Base-by-base conservation (phyloP, 2,329 filamentous ascomycete species). In the Clonostachys sp. region DNA sequence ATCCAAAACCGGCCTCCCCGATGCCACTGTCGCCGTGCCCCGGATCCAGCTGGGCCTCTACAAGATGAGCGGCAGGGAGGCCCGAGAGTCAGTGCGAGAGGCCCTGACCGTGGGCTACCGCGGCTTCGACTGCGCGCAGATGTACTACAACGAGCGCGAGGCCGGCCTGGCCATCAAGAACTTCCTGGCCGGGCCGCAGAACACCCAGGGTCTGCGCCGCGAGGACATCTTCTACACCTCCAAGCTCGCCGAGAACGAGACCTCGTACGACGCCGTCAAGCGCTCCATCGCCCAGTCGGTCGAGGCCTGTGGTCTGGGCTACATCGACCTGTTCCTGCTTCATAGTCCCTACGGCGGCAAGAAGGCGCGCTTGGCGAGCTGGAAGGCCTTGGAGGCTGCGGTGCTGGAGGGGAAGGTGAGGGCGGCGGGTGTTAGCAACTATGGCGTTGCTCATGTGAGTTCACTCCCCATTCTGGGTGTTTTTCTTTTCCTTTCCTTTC, bases 191-290 rank as follows among this genome's bases (percentile, higher is more conserved):
- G 67, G 70, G 45, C 67, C 66, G 20, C 65, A 68, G 12, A 80
- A 81, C 52, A 68, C 63, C 0, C 56, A 70, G 0, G 73, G 70
- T 0, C 61, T 90, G 30, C 77, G 72, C 52, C 78, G 89, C 6
- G 78, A 84, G 48, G 83, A 91, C 57, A 72, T 94, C 46, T 89
- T 89, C 65, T 91, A 89, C 63, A 94, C 89, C 1, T 86, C 84
- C 35, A 95, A 94, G 69, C 75, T 94, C 13, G 82, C 81, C 2
- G 81, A 75, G 49, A 88, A 84, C 59, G 70, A 68, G 56, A 73
- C 73, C 2, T 76, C 77, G 5, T 92, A 91, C 62, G 77, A 86
- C n/a, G 69, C 72, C 5, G 87, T 87, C 20, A 77, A 84, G 44
- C 70, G 68, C 50, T 83, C 85, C 0, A 88, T 94, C 53, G 80